Percentiles rank a stretch among this genome's conserved stretches.
phyloP scores from a whole-genome alignment of 2,329 filamentous ascomycete species.

The Chaetothyriales sp. region DNA sequence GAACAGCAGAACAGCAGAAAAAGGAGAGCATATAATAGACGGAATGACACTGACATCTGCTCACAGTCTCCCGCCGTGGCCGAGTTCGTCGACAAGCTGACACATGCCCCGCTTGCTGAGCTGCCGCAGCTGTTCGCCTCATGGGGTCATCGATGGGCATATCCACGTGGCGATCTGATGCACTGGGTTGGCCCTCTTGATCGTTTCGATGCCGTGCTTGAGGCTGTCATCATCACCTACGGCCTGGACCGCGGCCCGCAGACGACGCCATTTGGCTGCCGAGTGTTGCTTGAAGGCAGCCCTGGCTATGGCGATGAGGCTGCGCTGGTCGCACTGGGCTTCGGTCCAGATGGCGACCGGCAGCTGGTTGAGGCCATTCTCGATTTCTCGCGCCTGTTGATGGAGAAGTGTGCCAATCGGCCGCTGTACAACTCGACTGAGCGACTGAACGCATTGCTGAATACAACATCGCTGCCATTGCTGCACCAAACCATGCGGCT shows the following conservation, averaged over 20 bases:
- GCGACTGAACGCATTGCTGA: slow-evolving; percentile 74
- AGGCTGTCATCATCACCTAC: slow-evolving; percentile 67
- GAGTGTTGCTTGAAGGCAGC: slow-evolving; percentile 47
- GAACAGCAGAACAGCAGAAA: too few species aligned
- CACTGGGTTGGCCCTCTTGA: slow-evolving; percentile 96
- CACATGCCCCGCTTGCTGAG: slow-evolving; percentile 54
- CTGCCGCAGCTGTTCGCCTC: slow-evolving; percentile 60
- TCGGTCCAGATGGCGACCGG: slow-evolving; percentile 60
- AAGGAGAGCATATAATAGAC: background rate
- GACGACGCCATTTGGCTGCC: slow-evolving; percentile 54
- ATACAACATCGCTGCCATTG: slow-evolving; percentile 68
- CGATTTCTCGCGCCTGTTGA: slow-evolving; percentile 68
- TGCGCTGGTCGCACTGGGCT: slow-evolving; percentile 39
- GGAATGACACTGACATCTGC: slow-evolving; percentile 16
- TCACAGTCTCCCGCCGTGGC: slow-evolving; percentile 71
- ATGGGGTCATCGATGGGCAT: slow-evolving; percentile 85
- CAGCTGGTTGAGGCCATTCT: slow-evolving; percentile 66
- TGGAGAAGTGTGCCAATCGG: slow-evolving; percentile 92
- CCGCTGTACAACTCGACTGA: slow-evolving; percentile 91
- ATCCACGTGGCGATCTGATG: slow-evolving; percentile 87
- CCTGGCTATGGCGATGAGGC: slow-evolving; percentile 16
- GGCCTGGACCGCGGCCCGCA: slow-evolving; percentile 68
- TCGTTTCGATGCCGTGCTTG: slow-evolving; percentile 78
- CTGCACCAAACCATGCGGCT: slow-evolving; percentile 66
- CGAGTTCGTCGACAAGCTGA: slow-evolving; percentile 59